Percentiles rank a stretch among this genome's conserved stretches.
Conservation (phyloP, 2,329 filamentous ascomycete species). For the Fusarium circinatum region DNA sequence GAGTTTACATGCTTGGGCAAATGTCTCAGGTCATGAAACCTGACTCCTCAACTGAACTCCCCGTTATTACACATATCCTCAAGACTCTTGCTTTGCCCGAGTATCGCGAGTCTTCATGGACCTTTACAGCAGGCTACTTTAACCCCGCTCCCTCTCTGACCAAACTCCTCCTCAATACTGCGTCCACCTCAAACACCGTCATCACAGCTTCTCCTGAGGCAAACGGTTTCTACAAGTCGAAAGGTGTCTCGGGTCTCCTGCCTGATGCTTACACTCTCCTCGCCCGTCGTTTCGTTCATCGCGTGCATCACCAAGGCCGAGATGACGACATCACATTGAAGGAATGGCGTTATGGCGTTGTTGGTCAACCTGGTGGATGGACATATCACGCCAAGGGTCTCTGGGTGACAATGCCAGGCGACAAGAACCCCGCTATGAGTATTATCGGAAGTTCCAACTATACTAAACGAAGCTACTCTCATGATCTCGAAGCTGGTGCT, state of each 20-base stretch:
- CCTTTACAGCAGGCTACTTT: constrained; percentile 98
- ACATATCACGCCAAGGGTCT: constrained; percentile 98
- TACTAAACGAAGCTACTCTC: constrained; percentile 89
- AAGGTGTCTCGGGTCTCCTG: constrained; percentile 88
- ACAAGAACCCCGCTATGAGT: constrained; percentile 77
- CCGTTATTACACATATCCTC: constrained; percentile 80
- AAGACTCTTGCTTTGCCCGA: constrained; percentile 70
- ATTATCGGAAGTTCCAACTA: constrained; percentile 95
- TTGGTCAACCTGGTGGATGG: constrained; percentile 86
- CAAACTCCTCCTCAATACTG: constrained; percentile 78
- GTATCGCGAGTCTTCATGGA: constrained; percentile 82
- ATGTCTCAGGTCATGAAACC: constrained; percentile 85
- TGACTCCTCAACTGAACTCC: constrained; percentile 88
- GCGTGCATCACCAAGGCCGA: constrained; percentile 57
- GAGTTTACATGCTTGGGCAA: constrained; percentile 87
- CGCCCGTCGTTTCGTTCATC: constrained; percentile 80
- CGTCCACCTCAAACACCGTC: constrained; percentile 77
- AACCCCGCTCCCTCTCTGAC: constrained; percentile 91
- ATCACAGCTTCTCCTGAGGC: constrained; percentile 93
- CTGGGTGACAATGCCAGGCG: constrained; percentile 81
- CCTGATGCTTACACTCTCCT: constrained; percentile 93
- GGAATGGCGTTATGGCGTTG: constrained; percentile 87
- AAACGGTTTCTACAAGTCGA: constrained; percentile 93
- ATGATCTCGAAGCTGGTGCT: constrained; percentile 91
- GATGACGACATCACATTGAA: constrained; percentile 74